phyloP scores from a whole-genome alignment of 2,329 filamentous ascomycete genomes.

The Aplosporella prunicola region DNA sequence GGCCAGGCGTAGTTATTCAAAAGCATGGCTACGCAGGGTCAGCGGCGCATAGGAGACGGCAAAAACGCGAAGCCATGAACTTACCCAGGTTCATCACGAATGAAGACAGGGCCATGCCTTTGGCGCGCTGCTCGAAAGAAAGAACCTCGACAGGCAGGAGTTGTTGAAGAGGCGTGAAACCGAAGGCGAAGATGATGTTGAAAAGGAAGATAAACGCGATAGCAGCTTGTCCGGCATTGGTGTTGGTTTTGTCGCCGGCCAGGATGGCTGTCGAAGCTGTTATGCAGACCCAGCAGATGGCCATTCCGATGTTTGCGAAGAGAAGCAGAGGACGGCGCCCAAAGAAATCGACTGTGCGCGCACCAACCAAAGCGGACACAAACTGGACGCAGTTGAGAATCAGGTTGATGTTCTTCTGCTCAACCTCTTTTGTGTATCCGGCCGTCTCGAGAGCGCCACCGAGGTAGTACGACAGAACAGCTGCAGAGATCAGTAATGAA shows the following conservation, averaged over 20 bases:
- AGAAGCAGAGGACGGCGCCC: neutral
- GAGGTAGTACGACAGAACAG: neutral
- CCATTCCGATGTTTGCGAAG: neutral
- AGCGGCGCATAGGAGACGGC: no score
- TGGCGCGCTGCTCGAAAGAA: conserved; percentile 37
- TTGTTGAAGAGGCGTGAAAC: conserved; percentile 34
- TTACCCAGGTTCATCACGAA: conserved; percentile 2
- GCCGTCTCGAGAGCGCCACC: neutral
- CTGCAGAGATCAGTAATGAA: no score
- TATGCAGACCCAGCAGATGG: conserved; percentile 12
- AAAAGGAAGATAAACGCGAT: conserved; percentile 22
- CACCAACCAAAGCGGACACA: conserved; percentile 25
- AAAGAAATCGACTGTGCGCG: conserved; percentile 12
- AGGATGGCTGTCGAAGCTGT: conserved; percentile 1
- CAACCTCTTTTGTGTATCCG: neutral
- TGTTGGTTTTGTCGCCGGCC: neutral
- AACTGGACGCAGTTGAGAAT: conserved; percentile 18
- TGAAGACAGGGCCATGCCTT: conserved; percentile 14
- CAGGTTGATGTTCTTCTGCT: conserved; percentile 1
- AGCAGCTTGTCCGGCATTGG: neutral
- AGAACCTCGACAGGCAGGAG: conserved; percentile 41
- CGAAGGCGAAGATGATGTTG: conserved; percentile 22
- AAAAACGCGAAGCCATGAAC: no score
- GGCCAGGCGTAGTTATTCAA: conserved; percentile 26
- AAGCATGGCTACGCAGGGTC: conserved; percentile 12